Base-by-base conservation (phyloP, 192 early-diverging fungal genomes). In the Phycomyces blakesleeanus region DNA sequence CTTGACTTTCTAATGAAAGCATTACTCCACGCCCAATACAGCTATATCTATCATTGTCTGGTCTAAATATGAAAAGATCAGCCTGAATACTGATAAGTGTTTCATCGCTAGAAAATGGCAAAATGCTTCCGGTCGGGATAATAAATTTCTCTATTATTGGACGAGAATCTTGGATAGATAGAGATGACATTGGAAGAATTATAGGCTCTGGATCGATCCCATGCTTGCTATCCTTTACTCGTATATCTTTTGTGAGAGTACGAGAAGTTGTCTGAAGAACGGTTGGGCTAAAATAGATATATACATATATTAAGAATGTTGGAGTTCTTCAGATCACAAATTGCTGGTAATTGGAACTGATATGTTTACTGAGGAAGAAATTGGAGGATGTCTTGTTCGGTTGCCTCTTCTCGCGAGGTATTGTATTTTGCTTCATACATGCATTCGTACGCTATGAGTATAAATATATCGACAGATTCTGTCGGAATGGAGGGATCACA, bases 381-480 rank as follows among this genome's bases (percentile, higher is more conserved):
- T 25, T 64, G 75, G 25, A 69, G 63, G 37, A 89, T 63, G 21
- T 83, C 82, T 25, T 78, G 68, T 29, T 87, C 85, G 0, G 66
- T 70, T 0, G 78, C 81, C 4, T 82, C 75, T 11, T 77, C 74
- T 47, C 78, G 75, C 12, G 67, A 57, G 44, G 76, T 77, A 51
- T 71, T 54, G 20, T 73, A 55, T 51, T 77, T 72, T 29, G 79
- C 74, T 61, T 91, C 83, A 56, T 76, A 87, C 83, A 89, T 89
- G 67, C 81, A 89, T 10, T 80, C 73, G 62, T 88, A 87, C n/a
- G 80, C 61, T 8, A 76, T 79, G 21, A 76, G 56, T 68, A 88
- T 85, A 71, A 90, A 88, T 39, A 74, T 64, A 22, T 69, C 69
- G 18, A 76, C 55, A 8, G 74, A 74, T 25, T 74, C 63, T 1